Evolutionary conservation across 495 filamentous ascomycete species (phyloP).

Genomic region (Penicillium bovifimosum): DNA sequence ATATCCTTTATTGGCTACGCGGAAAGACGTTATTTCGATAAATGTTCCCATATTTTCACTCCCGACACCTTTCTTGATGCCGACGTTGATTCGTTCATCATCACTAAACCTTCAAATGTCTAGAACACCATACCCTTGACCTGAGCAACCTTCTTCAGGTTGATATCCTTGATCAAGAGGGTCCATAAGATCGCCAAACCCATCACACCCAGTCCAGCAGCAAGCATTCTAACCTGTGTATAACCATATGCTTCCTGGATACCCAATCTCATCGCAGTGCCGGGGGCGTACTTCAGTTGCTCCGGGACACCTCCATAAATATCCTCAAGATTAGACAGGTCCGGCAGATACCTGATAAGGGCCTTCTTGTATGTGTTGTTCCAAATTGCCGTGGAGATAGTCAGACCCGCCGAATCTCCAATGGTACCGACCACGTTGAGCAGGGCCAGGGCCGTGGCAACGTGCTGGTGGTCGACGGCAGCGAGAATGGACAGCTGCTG

Average conservation of each 20-base stretch:
- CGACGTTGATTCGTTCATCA: not conserved
- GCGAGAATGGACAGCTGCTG: constrained; percentile 63
- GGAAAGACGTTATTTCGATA: too few species aligned
- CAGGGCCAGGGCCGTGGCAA: constrained; percentile 59
- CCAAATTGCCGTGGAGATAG: constrained; percentile 59
- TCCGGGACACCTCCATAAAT: constrained; percentile 47
- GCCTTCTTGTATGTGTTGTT: constrained; percentile 49
- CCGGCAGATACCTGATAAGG: constrained; percentile 52
- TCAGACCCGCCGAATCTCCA: constrained; percentile 56
- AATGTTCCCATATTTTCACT: too few species aligned
- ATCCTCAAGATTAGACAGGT: constrained; percentile 25
- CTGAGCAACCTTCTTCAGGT: constrained; percentile 47
- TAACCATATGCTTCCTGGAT: constrained; percentile 52
- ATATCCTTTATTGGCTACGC: too few species aligned
- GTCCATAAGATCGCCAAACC: constrained; percentile 35
- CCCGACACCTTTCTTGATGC: not conserved
- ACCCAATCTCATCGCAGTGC: constrained; percentile 41
- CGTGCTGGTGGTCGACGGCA: constrained; percentile 53
- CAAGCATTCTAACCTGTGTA: constrained; percentile 46
- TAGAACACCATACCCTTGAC: constrained; percentile 20
- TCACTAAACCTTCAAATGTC: not conserved
- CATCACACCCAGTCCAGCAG: constrained; percentile 40
- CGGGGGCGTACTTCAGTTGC: constrained; percentile 42
- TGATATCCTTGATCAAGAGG: constrained; percentile 47
- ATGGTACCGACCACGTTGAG: constrained; percentile 53